Percentiles rank a stretch among this genome's conserved stretches.
These are phyloP conservation scores for Tricholoma sp. DNA, from an alignment of 768 basidiomycete species.

Conservation along the genomic window DNA sequence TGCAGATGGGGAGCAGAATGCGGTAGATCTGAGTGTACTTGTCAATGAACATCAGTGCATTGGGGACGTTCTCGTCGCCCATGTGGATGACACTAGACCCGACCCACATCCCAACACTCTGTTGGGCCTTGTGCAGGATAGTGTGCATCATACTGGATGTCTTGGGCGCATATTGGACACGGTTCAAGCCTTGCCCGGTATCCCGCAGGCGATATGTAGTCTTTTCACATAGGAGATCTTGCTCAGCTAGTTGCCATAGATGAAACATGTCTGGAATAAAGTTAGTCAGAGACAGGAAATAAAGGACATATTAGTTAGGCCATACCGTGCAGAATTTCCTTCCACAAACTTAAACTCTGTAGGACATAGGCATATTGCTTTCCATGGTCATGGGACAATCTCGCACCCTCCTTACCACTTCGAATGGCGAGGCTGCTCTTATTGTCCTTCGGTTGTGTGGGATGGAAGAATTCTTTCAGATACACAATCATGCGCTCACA, in stretches of 20 bases:
- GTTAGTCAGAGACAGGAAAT: background rate
- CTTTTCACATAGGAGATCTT: slow-evolving; percentile 73
- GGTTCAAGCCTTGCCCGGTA: slow-evolving; percentile 88
- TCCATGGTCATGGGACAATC: slow-evolving; percentile 78
- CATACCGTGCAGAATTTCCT: slow-evolving; percentile 78
- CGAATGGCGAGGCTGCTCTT: slow-evolving; percentile 73
- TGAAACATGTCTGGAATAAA: slow-evolving; percentile 72
- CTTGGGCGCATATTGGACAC: slow-evolving; percentile 82
- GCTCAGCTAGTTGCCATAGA: slow-evolving; percentile 76
- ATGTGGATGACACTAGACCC: slow-evolving; percentile 86
- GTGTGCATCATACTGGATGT: slow-evolving; percentile 89
- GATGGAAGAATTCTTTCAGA: slow-evolving; percentile 73
- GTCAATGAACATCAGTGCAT: slow-evolving; percentile 86
- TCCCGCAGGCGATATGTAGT: slow-evolving; percentile 77
- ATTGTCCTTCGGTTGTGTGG: slow-evolving; percentile 58
- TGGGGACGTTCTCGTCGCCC: slow-evolving; percentile 84
- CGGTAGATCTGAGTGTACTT: slow-evolving; percentile 92
- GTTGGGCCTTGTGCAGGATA: slow-evolving; percentile 79
- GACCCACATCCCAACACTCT: slow-evolving; percentile 77
- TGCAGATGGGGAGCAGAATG: slow-evolving; percentile 84
- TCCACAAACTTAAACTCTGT: slow-evolving; percentile 84
- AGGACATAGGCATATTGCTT: slow-evolving; percentile 84
- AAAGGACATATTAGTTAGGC: background rate
- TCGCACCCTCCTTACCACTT: slow-evolving; percentile 73
- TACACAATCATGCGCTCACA: slow-evolving; percentile 81